Conservation (phyloP, 805 yeast genomes). For the Metschnikowia reukaufii region DNA sequence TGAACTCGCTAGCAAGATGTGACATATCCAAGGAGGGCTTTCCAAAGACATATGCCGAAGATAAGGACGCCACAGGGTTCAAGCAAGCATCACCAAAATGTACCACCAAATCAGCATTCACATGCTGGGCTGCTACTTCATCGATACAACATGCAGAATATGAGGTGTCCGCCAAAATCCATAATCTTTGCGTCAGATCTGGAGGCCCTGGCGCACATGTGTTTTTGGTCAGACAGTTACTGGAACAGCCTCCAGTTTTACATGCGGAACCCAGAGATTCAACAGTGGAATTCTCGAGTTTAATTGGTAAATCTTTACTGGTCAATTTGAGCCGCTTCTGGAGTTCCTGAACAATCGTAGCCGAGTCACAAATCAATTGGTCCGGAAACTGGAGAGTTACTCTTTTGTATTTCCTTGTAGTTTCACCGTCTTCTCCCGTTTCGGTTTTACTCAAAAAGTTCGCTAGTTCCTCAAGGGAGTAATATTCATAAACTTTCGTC, state of each 20-base stretch:
- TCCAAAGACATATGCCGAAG: constrained; percentile 80
- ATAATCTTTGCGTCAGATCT: constrained; percentile 43
- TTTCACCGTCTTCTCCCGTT: constrained; percentile 17
- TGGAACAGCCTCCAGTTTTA: not conserved
- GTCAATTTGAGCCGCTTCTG: constrained; percentile 35
- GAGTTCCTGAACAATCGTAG: constrained; percentile 59
- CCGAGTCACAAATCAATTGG: constrained; percentile 70
- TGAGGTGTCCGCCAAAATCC: constrained; percentile 93
- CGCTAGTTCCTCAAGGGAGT: constrained; percentile 51
- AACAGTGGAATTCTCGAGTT: not conserved
- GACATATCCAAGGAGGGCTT: constrained; percentile 54
- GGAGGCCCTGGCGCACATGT: not conserved
- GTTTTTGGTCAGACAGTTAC: not conserved
- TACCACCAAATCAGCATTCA: constrained; percentile 75
- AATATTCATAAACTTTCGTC: constrained; percentile 47
- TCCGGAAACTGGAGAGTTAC: constrained; percentile 94
- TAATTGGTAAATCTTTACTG: not conserved
- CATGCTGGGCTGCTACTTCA: constrained; percentile 95
- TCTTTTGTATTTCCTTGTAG: constrained; percentile 35
- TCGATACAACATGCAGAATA: constrained; percentile 95
- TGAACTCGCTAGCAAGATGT: constrained; percentile 39
- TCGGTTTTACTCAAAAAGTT: constrained; percentile 33
- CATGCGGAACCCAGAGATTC: not conserved
- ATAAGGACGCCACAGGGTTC: constrained; percentile 70
- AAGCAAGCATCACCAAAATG: constrained; percentile 96